Evolutionary conservation across 306 rosid species (phyloP).

Genomic region (Heteromeles arbutifolia): DNA sequence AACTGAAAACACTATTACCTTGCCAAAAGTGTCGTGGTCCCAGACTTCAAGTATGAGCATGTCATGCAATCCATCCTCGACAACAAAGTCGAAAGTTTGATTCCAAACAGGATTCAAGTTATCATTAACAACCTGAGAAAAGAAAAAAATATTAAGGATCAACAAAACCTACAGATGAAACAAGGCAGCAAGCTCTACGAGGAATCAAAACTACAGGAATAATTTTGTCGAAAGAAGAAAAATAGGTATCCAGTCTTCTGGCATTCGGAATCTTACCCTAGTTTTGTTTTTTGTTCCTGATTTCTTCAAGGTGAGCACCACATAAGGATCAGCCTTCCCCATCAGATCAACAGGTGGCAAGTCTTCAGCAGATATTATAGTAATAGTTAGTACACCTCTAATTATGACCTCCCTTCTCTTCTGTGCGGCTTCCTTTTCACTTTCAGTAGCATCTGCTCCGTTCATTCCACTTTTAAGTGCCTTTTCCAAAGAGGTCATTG

Average conservation of each 20-base stretch:
- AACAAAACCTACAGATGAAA: slow-evolving; percentile 3
- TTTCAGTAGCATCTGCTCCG: slow-evolving; percentile 58
- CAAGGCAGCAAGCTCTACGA: background rate
- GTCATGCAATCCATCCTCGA: slow-evolving; percentile 94
- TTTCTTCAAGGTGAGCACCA: slow-evolving; percentile 75
- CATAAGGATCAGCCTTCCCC: slow-evolving; percentile 96
- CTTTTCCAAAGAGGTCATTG: slow-evolving; percentile 87
- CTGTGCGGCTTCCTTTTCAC: slow-evolving; percentile 48
- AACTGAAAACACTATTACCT: slow-evolving; percentile 39
- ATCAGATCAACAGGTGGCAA: slow-evolving; percentile 77
- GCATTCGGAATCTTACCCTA: slow-evolving; percentile 51
- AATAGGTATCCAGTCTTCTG: background rate
- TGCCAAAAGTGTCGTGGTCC: slow-evolving; percentile 96
- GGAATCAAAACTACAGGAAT: background rate
- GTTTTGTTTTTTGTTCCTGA: slow-evolving; percentile 73
- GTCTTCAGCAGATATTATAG: slow-evolving; percentile 89
- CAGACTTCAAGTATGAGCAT: slow-evolving; percentile 84
- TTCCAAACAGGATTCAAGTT: slow-evolving; percentile 94
- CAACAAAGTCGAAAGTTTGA: slow-evolving; percentile 93
- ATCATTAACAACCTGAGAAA: slow-evolving; percentile 80
- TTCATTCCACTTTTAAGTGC: slow-evolving; percentile 55
- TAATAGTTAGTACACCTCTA: slow-evolving; percentile 83
- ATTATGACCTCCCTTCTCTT: slow-evolving; percentile 77
- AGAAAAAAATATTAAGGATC: background rate
- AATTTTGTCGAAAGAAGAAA: background rate